Conservation (phyloP, 2,329 filamentous ascomycete genomes). For the Talaromyces sp. region DNA sequence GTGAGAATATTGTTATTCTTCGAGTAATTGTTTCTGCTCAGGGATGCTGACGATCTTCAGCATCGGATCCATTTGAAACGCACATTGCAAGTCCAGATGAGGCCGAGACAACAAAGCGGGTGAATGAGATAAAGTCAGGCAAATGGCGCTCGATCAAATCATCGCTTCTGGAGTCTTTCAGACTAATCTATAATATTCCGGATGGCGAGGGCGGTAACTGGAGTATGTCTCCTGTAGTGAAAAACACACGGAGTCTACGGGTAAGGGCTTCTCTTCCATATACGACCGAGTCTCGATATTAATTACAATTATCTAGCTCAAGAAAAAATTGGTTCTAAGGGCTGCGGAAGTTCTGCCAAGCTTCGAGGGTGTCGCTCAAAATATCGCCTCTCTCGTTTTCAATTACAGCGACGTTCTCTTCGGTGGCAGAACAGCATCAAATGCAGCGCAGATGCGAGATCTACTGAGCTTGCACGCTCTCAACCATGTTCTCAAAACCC, state of each 20-base stretch:
- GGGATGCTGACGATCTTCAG: conserved; percentile 31
- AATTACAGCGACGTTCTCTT: conserved; percentile 77
- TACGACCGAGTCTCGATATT: neutral
- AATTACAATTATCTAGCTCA: conserved; percentile 54
- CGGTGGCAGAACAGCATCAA: conserved; percentile 64
- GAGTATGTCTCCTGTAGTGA: conserved; percentile 26
- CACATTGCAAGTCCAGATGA: conserved; percentile 72
- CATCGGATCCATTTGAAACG: conserved; percentile 66
- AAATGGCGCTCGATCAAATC: conserved; percentile 46
- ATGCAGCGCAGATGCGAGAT: conserved; percentile 63
- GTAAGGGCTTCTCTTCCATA: conserved; percentile 20
- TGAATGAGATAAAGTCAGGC: conserved; percentile 44
- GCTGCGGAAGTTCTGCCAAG: conserved; percentile 50
- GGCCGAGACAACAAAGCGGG: conserved; percentile 49
- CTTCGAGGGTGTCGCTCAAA: conserved; percentile 60
- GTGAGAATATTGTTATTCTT: conserved; percentile 12
- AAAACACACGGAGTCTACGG: conserved; percentile 32
- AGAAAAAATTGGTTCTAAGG: conserved; percentile 60
- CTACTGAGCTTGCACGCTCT: conserved; percentile 76
- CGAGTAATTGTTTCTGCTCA: neutral
- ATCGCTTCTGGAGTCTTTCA: conserved; percentile 28
- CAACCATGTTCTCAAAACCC: conserved; percentile 90
- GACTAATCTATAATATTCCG: conserved; percentile 27
- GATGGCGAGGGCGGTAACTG: conserved; percentile 24
- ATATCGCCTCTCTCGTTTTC: conserved; percentile 67